Evolutionary conservation across 2,329 filamentous ascomycete genomes (phyloP), one percentile per base, ranked within the genome.

Genomic region (Fusarium sp.): DNA sequence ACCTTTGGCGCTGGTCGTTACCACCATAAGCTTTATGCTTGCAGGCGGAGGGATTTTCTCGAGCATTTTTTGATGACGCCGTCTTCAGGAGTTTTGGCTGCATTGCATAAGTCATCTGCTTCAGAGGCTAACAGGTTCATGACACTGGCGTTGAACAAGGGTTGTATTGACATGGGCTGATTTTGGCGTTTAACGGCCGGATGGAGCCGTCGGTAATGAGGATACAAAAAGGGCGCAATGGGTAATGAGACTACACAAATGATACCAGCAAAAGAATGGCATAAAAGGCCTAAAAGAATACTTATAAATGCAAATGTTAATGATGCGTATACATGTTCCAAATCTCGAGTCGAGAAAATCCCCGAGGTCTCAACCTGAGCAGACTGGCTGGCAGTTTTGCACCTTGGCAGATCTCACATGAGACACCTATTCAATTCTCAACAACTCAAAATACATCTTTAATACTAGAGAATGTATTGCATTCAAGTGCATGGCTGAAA

Each of bases 1-100:
- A 15, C 61, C 64, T 30, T 54, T 77, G 44, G 56, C 60, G 30
- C 57, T 78, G 59, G 59, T 73, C 32, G 64, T 62, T 23, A 65
- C 73, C 18, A 75, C 75, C 16, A 60, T 76, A 52, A 62, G 62
- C 37, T 78, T 78, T 42, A 68, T 78, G 59, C 60, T 80, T n/a
- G 64, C 75, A 30, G 65, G 75, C 43, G 72, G 73, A 49, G 67
- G 73, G 33, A 60, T 64, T 30, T 73, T 76, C 50, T 67, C 62
- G 28, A 64, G 40, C 38, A 72, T 63, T 63, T 56, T 74, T 52
- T 49, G 33, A 57, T 65, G 57, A 63, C 32, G 18, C 43, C 16
- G 30, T 62, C n/a, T 25, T 35, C 23, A 23, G 47, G 58, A 58
- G 50, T 50, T 53, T 38, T 43, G 52, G 30, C 40, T 65, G 40